Evolutionary conservation across 331 rosid species (phyloP).

Genomic region (Saraca asoca): DNA sequence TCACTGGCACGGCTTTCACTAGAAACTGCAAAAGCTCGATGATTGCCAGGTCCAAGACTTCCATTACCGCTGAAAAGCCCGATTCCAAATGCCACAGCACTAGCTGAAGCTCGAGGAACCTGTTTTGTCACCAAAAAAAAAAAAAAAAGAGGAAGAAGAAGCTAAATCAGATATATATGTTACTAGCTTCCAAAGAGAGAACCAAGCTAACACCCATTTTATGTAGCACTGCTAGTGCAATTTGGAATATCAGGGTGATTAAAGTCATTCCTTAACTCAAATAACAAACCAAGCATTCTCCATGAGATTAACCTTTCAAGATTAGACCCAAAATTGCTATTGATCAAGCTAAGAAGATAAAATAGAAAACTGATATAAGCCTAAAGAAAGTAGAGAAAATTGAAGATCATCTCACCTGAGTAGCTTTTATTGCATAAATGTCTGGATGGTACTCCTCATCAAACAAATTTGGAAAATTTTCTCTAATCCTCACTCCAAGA

Average conservation of each 20-base stretch:
- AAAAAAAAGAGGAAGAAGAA: too few relatives aligned
- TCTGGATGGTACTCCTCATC: constrained; percentile 81
- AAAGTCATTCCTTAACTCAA: constrained; percentile 22
- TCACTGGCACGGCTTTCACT: constrained; percentile 95
- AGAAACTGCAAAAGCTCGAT: constrained; percentile 87
- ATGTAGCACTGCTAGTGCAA: constrained; percentile 7
- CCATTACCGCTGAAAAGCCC: constrained; percentile 82
- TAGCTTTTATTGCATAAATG: constrained; percentile 68
- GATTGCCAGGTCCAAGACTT: constrained; percentile 73
- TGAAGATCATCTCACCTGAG: constrained; percentile 61
- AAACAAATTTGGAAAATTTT: constrained; percentile 66
- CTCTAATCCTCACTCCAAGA: constrained; percentile 70
- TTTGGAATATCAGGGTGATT: neutral
- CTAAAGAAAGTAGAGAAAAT: neutral
- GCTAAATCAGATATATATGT: constrained; percentile 18
- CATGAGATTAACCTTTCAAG: neutral
- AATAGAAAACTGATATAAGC: constrained; percentile 2
- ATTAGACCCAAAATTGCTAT: constrained; percentile 17
- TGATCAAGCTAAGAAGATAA: neutral
- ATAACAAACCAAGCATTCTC: neutral
- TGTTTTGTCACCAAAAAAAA: constrained; percentile 37
- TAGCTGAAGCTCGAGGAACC: constrained; percentile 93
- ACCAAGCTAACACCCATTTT: neutral
- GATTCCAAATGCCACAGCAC: constrained; percentile 99
- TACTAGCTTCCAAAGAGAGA: neutral